These are phyloP conservation scores for Ophiostoma perfectum DNA, from an alignment of 2,329 filamentous ascomycete species.

Conservation along the genomic window DNA sequence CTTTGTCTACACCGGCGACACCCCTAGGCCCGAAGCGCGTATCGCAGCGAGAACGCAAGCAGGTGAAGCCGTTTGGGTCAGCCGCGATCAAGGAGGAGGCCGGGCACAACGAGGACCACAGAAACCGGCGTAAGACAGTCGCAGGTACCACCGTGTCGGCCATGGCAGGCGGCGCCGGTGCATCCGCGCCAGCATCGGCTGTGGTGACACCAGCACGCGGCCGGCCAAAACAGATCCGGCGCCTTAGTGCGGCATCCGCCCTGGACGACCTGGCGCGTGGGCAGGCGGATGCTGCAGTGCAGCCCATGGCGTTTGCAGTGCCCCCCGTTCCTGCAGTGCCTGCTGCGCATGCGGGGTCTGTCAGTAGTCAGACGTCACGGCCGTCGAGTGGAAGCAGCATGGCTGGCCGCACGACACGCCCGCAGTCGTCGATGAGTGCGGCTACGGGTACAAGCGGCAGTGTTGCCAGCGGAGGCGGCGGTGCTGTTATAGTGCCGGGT, in stretches of 20 bases:
- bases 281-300: constrained; percentile 17
- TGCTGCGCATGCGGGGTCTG: constrained; percentile 15
- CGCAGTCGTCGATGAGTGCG: constrained; percentile 41
- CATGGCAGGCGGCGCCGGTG: constrained; percentile 37
- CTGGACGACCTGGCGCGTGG: constrained; percentile 25
- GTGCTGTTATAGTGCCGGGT: too few species aligned
- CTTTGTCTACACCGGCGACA: constrained; percentile 25
- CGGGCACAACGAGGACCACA: constrained; percentile 33
- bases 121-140: constrained; percentile 57
- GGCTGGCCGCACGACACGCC: constrained; percentile 29
- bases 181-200: background rate
- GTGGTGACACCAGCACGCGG: constrained; percentile 23
- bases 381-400: constrained; percentile 31
- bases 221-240: constrained; percentile 37
- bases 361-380: constrained; percentile 38
- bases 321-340: background rate
- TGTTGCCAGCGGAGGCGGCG: constrained; percentile 25
- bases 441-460: constrained; percentile 24
- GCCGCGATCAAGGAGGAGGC: constrained; percentile 42
- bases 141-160: constrained; percentile 30
- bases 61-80: constrained; percentile 45
- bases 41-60: constrained; percentile 68
- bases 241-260: constrained; percentile 46
- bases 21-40: constrained; percentile 53
- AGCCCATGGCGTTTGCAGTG: constrained; percentile 13